A percentile compares a stretch with the other conserved stretches of the same genome.
These are phyloP conservation scores for Phytophthora cactorum DNA, from an alignment of 352 stramenopile genomes.

Conservation along the genomic window DNA sequence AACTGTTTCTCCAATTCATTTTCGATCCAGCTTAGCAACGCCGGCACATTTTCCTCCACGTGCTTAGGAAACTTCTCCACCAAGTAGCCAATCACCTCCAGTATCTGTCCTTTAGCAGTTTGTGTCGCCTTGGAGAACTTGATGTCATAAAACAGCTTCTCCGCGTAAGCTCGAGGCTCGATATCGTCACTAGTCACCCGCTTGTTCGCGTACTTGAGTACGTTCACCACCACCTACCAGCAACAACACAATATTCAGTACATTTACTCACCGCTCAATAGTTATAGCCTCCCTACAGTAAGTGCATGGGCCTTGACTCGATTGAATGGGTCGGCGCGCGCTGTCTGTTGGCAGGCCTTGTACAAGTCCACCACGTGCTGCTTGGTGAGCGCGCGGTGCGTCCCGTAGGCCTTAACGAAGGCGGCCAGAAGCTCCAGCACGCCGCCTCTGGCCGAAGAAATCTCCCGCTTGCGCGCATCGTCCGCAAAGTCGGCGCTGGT, in stretches of 20 bases:
- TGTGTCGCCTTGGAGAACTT: slow-evolving; percentile 77
- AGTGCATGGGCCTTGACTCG: slow-evolving; percentile 66
- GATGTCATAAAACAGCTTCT: slow-evolving; percentile 81
- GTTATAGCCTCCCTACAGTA: slow-evolving; percentile 4
- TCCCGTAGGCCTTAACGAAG: slow-evolving; percentile 63
- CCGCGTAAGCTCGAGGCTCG: slow-evolving; percentile 56
- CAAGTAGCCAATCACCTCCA: slow-evolving; percentile 68
- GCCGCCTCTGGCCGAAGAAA: slow-evolving; percentile 49
- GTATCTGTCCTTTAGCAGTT: slow-evolving; percentile 72
- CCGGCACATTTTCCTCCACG: slow-evolving; percentile 28
- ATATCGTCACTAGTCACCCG: slow-evolving; percentile 53
- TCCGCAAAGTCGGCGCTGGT: slow-evolving; percentile 52
- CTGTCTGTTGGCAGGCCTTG: slow-evolving; percentile 57
- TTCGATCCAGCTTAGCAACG: slow-evolving; percentile 73
- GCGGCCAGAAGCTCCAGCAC: slow-evolving; percentile 57
- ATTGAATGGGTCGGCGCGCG: slow-evolving; percentile 64
- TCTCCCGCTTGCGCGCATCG: slow-evolving; percentile 64
- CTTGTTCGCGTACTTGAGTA: slow-evolving; percentile 51
- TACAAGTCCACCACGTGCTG: slow-evolving; percentile 53
- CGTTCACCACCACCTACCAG: slow-evolving; percentile 59
- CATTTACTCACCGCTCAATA: slow-evolving; percentile 5
- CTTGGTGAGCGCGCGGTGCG: slow-evolving; percentile 51
- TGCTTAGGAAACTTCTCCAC: slow-evolving; percentile 57
- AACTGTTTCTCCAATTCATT: slow-evolving; percentile 81
- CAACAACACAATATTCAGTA: background rate